These are phyloP conservation scores for Fusarium sp. DNA, from an alignment of 2,329 filamentous ascomycete species.

Conservation along the genomic window DNA sequence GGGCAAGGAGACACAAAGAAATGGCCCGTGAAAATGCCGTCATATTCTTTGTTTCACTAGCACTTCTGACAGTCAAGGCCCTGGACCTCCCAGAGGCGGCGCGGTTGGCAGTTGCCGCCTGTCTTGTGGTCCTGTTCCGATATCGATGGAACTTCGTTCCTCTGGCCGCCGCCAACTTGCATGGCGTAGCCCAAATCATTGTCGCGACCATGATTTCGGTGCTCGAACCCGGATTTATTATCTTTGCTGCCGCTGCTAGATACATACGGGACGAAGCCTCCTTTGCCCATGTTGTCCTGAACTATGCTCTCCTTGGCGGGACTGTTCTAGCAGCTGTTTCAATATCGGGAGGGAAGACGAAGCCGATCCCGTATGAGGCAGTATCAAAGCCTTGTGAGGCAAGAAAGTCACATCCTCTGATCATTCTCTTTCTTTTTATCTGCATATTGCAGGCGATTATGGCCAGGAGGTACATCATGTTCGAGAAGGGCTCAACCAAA, in stretches of 20 bases:
- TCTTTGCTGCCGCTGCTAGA: slow-evolving; percentile 5
- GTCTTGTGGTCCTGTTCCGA: slow-evolving; percentile 27
- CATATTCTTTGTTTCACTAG: slow-evolving; percentile 21
- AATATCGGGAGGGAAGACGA: not conserved
- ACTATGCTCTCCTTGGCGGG: slow-evolving; percentile 23
- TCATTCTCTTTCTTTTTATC: slow-evolving; percentile 17
- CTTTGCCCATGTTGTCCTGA: not conserved
- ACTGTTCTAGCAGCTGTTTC: slow-evolving; percentile 14
- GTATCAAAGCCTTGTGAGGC: slow-evolving; percentile 2
- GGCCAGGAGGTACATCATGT: slow-evolving; percentile 24
- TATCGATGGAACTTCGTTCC: slow-evolving; percentile 5
- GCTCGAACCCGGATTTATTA: slow-evolving; percentile 10
- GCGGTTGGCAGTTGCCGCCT: slow-evolving; percentile 32
- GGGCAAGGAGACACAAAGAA: slow-evolving; percentile 17
- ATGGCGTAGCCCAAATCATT: not conserved
- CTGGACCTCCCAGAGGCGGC: slow-evolving; percentile 29
- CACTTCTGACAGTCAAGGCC: slow-evolving; percentile 1
- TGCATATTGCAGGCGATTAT: slow-evolving; percentile 30
- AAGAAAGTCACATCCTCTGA: slow-evolving; percentile 10
- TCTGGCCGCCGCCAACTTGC: not conserved
- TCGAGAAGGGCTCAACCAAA: slow-evolving; percentile 7
- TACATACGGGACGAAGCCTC: slow-evolving; percentile 3
- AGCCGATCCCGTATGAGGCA: not conserved
- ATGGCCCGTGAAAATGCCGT: slow-evolving; percentile 17
- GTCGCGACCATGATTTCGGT: slow-evolving; percentile 9